Percentiles rank a stretch among this genome's conserved stretches.
Evolutionary conservation across 2,329 filamentous ascomycete species (phyloP).

Genomic region (Catunica adiposa): DNA sequence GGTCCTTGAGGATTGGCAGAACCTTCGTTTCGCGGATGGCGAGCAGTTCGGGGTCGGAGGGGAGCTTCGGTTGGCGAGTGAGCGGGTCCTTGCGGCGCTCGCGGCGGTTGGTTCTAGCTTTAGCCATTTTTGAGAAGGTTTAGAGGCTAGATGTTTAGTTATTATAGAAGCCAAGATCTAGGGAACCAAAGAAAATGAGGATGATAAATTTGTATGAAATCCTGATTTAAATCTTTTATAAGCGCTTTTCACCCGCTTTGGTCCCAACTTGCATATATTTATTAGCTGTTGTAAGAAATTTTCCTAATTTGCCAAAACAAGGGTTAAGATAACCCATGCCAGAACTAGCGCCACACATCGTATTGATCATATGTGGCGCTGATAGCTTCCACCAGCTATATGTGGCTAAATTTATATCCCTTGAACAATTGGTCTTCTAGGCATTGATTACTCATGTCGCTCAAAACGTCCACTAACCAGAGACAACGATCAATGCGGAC

Average conservation of each 20-base stretch:
- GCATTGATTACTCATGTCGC: too few species aligned
- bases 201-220: not conserved
- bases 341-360: too few species aligned
- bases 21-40: slow-evolving; percentile 47
- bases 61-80: slow-evolving; percentile 41
- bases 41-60: slow-evolving; percentile 45
- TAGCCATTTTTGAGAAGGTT: slow-evolving; percentile 31
- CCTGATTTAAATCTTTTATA: not conserved
- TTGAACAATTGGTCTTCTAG: too few species aligned
- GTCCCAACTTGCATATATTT: not conserved
- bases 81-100: slow-evolving; percentile 37
- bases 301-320: not conserved
- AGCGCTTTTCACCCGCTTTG: not conserved
- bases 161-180: too few species aligned
- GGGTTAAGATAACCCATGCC: not conserved
- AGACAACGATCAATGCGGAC: too few species aligned
- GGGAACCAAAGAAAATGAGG: too few species aligned
- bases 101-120: slow-evolving; percentile 38
- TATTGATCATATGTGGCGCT: too few species aligned
- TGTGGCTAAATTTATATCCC: too few species aligned
- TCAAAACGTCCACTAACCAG: too few species aligned
- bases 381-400: too few species aligned
- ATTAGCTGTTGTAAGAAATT: not conserved
- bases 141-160: too few species aligned
- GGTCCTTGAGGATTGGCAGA: slow-evolving; percentile 43